phyloP scores from a whole-genome alignment of 352 stramenopile genomes.

The Globisporangium lucens region DNA sequence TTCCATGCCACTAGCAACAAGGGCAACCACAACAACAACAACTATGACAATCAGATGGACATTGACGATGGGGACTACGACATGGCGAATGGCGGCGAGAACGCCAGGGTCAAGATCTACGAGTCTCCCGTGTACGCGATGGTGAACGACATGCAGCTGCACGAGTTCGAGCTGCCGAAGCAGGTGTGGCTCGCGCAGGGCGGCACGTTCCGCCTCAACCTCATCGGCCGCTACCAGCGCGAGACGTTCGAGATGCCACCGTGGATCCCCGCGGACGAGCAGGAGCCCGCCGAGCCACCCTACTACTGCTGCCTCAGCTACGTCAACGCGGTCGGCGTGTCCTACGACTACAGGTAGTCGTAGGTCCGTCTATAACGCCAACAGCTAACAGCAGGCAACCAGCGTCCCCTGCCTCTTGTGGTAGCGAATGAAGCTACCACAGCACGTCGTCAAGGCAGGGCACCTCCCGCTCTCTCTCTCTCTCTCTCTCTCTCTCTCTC shows the following conservation, averaged over 20 bases:
- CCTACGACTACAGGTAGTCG: conserved; percentile 10
- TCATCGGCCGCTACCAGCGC: conserved; percentile 55
- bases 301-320: conserved; percentile 84
- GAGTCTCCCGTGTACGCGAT: conserved; percentile 53
- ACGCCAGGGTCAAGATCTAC: conserved; percentile 25
- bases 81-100: background rate
- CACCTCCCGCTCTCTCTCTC: background rate
- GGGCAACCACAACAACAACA: background rate
- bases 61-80: conserved; percentile 10
- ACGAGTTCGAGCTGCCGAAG: conserved; percentile 48
- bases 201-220: conserved; percentile 42
- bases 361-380: background rate
- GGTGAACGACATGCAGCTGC: conserved; percentile 64
- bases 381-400: background rate
- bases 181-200: conserved; percentile 45
- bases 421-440: conserved; percentile 10
- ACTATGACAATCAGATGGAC: background rate
- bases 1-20: background rate
- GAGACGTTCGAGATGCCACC: conserved; percentile 43
- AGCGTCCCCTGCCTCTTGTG: background rate
- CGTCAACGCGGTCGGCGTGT: conserved; percentile 32
- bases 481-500: too few species aligned
- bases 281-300: conserved; percentile 25
- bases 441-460: background rate
- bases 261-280: conserved; percentile 48